Evolutionary conservation across 2,329 filamentous ascomycete species (phyloP), one percentile per base, ranked within the genome.

Genomic region (Lachnellula subtilissima): DNA sequence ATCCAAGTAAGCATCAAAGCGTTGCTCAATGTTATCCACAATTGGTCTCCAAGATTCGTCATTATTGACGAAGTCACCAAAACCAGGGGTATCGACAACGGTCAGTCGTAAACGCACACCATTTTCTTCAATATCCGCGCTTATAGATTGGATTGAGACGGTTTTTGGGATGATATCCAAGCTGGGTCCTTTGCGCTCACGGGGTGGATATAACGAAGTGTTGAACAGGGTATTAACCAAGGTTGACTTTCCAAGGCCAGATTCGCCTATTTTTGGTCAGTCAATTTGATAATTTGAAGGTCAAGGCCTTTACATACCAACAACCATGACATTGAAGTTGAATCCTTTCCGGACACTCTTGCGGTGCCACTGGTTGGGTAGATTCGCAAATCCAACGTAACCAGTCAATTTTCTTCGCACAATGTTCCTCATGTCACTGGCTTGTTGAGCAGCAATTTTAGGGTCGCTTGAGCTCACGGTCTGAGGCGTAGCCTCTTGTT

Each of bases 281-380:
- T n/a, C n/a, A 23, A 7, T 36, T 19, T 42, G 35, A 42, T 14
- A 12, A 48, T 25, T 17, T 3, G 11, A 32, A 32, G 8, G 15
- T 17, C 5, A 40, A 60, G 48, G 5, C 23, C 36, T 42, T n/a
- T 54, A 87, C 92, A 72, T 82, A 97, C 94, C 94, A 77, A 99
- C 94, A 76, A 99, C 94, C 94, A 99, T 99, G 67, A 99, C 94
- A 74, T 99, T 99, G 83, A 99, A 99, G 84, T 97, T 99, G 85
- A 99, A 99, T 61, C 94, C 94, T 78, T 99, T 99, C 73, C 94
- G 91, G 70, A 99, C 94, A 85, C 92, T 97, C 88, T 99, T 99
- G 76, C 94, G 93, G 82, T 99, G 94, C 94, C 94, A 99, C 78
- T 99, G 94, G 79, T 99, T 99, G 63, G 94, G 94, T 72, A 99